Base-by-base conservation (phyloP, 1,284 basidiomycete species). In the Ganoderma lingzhi region DNA sequence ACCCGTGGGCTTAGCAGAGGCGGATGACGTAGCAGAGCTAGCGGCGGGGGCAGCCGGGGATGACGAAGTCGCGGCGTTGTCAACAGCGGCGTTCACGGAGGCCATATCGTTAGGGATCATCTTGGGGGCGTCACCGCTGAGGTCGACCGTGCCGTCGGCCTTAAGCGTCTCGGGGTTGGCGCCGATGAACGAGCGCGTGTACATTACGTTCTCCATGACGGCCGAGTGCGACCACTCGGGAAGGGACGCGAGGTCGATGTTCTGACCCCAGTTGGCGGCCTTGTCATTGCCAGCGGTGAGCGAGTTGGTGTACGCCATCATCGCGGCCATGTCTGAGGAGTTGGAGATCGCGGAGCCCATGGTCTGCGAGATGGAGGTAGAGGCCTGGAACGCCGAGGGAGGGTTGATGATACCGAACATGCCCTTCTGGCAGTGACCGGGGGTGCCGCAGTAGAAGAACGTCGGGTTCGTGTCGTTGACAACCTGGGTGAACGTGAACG, bases 351-450 rank as follows among this genome's bases (percentile, higher is more conserved):
- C 80, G 35, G 80, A 65, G 61, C 80, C 71, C 80, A 91, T 88
- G 85, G 89, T 88, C 65, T 75, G 78, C 58, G 80, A 80, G 48
- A 89, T 83, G 55, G 89, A 89, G 17, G 83, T 79, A 68, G 68
- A 67, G 19, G 83, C 76, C 64, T 83, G 74, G 66, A 78, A 76
- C 41, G 82, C 82, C 74, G 80, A 87, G 17, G 87, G 85, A 37
- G 90, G 88, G 85, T 93, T 93, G 77, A 92, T 88, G 81, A 92
- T 87, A 82, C 91, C 92, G 79, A 93, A 93, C 92, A 94, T 94
- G 74, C 92, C 92, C 85, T 91, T 89, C 78, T 88, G 81, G 77
- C 78, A 93, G 78, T 93, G 92, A 67, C 74, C 80, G 64, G 90
- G 87, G 62, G 87, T 86, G 69, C 82, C 89, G 78, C 92, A 94